Conservation (phyloP, 2,329 filamentous ascomycete genomes). For the Penicillium sp. region DNA sequence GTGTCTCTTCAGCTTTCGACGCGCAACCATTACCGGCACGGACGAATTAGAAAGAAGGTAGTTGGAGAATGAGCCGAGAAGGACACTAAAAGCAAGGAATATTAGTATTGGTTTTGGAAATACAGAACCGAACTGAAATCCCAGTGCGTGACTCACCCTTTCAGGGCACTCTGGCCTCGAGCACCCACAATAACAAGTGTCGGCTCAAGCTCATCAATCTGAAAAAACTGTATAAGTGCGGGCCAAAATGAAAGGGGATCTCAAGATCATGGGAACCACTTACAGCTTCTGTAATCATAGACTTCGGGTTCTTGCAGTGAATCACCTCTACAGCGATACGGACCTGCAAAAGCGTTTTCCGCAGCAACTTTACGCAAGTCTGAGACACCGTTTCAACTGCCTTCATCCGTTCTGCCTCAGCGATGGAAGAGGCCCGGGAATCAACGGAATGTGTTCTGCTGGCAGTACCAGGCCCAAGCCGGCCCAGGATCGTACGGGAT, state of each 20-base stretch:
- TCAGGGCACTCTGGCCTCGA: constrained; percentile 83
- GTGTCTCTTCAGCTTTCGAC: constrained; percentile 85
- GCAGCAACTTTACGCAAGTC: constrained; percentile 76
- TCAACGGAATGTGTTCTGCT: constrained; percentile 48
- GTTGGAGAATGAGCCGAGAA: constrained; percentile 94
- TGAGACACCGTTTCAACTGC: constrained; percentile 83
- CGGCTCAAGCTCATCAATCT: constrained; percentile 86
- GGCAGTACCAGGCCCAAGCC: constrained; percentile 39
- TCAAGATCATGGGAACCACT: constrained; percentile 30
- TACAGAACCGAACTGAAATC: background rate
- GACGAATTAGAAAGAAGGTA: constrained; percentile 96
- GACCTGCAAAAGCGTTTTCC: constrained; percentile 90
- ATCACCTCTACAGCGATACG: constrained; percentile 93
- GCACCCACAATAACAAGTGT: constrained; percentile 93
- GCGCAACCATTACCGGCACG: constrained; percentile 95
- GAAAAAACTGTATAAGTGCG: constrained; percentile 11
- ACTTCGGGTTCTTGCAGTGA: constrained; percentile 96
- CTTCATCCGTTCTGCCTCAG: constrained; percentile 75
- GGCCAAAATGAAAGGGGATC: background rate
- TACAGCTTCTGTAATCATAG: constrained; percentile 89
- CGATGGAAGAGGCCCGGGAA: constrained; percentile 54
- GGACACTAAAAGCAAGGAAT: constrained; percentile 60
- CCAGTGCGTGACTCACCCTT: constrained; percentile 64
- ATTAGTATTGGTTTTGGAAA: constrained; percentile 6
- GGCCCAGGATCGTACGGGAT: constrained; percentile 35